Evolutionary conservation across 163 green algal species (phyloP), one percentile per base, ranked within the genome.

Genomic region (Scenedesmus sp.): DNA sequence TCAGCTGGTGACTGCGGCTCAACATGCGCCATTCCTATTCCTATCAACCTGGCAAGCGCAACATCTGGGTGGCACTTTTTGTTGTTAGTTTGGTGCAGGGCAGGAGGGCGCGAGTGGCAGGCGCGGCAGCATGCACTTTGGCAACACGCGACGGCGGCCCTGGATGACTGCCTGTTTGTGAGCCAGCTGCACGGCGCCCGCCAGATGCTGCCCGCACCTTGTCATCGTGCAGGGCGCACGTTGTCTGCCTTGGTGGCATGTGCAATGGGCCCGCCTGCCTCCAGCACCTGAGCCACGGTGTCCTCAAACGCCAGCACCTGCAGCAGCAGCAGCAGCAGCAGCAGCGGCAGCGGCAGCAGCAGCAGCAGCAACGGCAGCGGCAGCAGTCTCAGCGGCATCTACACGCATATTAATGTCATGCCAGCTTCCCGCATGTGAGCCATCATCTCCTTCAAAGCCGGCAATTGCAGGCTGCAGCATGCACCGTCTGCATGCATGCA

Each of bases 221-320:
- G 89, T 97, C 95, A 81, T 97, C 95, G 85, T 96, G 94, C 87
- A 97, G 93, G 49, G 15, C 95, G 91, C 59, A 96, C 93, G 80
- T 72, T 93, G 37, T 95, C 93, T 30, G 95, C 84, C 83, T 92
- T 90, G 30, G 93, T 96, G 83, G 89, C 93, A 22, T 78, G 92
- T 6, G 92, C 91, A 13, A 93, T 49, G 30, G 95, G 95, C 0
- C 95, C 93, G 9, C 90, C 83, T 24, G 85, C 61, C 9, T 70
- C 22, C 76, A 97, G 87, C 9, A 97, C 80, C 26, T 43, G 18
- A 16, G 76, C 51, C 35, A 93, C 93, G 40, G 95, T 59, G 0
- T 88, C 91, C 76, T 93, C 90, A 83, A 97, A 91, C 13, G n/a
- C 70, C 43, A 87, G 42, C 46, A 83, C 84, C 46, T 93, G 91